Evolutionary conservation across 2,329 filamentous ascomycete species (phyloP), one percentile per base, ranked within the genome.

Genomic region (Aspergillus sp.): DNA sequence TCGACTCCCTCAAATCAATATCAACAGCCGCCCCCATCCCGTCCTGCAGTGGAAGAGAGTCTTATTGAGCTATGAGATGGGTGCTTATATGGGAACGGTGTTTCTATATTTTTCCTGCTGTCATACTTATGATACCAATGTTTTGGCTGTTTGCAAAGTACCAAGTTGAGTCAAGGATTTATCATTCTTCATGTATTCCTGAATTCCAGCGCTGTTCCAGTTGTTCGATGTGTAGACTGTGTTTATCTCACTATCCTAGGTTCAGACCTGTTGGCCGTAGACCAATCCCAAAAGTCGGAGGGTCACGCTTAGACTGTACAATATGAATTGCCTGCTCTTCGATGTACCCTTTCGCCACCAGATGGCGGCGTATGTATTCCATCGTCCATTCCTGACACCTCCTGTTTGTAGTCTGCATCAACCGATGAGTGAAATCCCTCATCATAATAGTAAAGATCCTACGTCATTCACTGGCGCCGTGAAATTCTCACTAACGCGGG

Each of bases 391-490:
- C 66, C 43, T 70, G 66, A 42, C 65, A 69, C 45, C 64, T 58
- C 49, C 53, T 67, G 45, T 69, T 69, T n/a, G 59, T 65, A 1
- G 54, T 62, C 67, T 69, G 33, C 3, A 13, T 19, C 5, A 33
- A 46, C 24, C 16, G 16, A 4, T 3, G 17, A 16, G 13, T 45
- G 14, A 4, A 11, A 38, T n/a, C 19, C 13, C 8, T 33, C 19
- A 33, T 38, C 11, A 38, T n/a, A 11, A 11, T 22, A 8, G 35
- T 4, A 38, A 9, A 16, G 40, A 2, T 51, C 54, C 51, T 51
- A 71, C 68, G 57, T 67, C 64, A 19, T 69, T 70, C 2, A 71
- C 66, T 3, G 69, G 67, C 2, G 65, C 67, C 51, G 68, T 54
- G 33, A 70, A 71, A 38, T 70, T 67, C 45, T 67, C 48, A 47